These are phyloP conservation scores for Goffeauzyma gilvescens DNA, from an alignment of 768 basidiomycete genomes.

Conservation along the genomic window DNA sequence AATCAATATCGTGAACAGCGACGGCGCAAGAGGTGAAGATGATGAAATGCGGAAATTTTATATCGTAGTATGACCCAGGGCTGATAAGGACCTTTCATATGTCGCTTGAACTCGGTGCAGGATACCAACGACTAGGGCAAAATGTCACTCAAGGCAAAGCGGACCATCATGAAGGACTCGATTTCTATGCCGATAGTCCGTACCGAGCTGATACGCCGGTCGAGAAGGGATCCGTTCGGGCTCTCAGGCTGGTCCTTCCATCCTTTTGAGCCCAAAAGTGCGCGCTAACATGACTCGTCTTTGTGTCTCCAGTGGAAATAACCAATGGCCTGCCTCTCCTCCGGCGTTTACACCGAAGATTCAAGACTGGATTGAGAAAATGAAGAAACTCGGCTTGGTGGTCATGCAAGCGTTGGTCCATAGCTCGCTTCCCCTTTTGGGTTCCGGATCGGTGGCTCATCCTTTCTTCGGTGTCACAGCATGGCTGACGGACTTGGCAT, in stretches of 20 bases:
- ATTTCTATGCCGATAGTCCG: conserved; percentile 48
- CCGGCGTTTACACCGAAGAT: conserved; percentile 45
- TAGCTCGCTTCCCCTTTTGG: background rate
- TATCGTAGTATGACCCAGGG: conserved; percentile 3
- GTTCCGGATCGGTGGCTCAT: background rate
- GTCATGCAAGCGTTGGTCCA: conserved; percentile 67
- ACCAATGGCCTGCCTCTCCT: conserved; percentile 58
- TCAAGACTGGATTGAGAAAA: conserved; percentile 61
- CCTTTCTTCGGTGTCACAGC: conserved; percentile 32
- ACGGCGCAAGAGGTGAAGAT: conserved; percentile 61
- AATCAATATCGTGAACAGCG: conserved; percentile 49
- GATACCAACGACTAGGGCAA: conserved; percentile 61
- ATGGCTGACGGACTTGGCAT: conserved; percentile 68
- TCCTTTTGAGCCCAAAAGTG: too few relatives aligned
- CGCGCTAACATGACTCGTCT: too few relatives aligned
- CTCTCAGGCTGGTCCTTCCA: too few relatives aligned
- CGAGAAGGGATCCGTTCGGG: too few relatives aligned
- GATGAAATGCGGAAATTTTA: too few relatives aligned
- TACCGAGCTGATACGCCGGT: conserved; percentile 1
- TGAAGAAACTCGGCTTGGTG: conserved; percentile 60
- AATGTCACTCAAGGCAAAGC: conserved; percentile 70
- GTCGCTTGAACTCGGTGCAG: conserved; percentile 32
- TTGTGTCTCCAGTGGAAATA: too few relatives aligned
- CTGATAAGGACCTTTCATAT: background rate
- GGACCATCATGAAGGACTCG: conserved; percentile 52